phyloP scores from a whole-genome alignment of 2,329 filamentous ascomycete species.

The Cladosporium oxysporum region DNA sequence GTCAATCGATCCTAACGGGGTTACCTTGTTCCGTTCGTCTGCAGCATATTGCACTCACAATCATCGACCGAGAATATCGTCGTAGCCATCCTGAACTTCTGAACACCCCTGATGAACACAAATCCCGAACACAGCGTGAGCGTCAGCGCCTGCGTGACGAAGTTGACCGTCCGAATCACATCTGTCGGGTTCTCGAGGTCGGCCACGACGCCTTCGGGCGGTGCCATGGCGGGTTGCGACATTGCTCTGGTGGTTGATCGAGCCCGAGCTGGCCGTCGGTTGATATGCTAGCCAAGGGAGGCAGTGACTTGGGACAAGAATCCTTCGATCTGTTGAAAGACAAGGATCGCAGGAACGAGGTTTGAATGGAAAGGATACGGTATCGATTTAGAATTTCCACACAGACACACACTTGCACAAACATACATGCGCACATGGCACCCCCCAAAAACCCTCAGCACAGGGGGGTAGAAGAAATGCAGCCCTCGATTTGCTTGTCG shows the following conservation, averaged over 20 bases:
- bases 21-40: no score
- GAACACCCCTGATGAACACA: neutral
- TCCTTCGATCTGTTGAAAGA: no score
- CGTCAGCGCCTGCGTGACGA: conserved; percentile 10
- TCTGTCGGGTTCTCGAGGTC: conserved; percentile 13
- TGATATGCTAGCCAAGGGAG: neutral
- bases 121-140: neutral
- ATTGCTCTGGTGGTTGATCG: neutral
- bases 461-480: neutral
- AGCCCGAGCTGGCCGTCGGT: neutral
- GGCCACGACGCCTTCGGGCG: neutral
- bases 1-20: neutral
- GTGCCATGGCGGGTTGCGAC: conserved; percentile 4
- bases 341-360: no score
- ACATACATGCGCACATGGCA: neutral
- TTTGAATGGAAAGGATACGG: no score
- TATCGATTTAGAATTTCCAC: no score
- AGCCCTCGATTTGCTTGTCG: neutral
- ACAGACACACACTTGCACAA: neutral
- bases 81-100: neutral
- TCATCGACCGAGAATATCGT: neutral
- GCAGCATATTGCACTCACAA: neutral
- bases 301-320: no score
- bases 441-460: neutral
- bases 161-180: conserved; percentile 1